These are phyloP conservation scores for Odonthalia washingtoniensis DNA, from an alignment of 31 red algal species.

Conservation along the genomic window DNA sequence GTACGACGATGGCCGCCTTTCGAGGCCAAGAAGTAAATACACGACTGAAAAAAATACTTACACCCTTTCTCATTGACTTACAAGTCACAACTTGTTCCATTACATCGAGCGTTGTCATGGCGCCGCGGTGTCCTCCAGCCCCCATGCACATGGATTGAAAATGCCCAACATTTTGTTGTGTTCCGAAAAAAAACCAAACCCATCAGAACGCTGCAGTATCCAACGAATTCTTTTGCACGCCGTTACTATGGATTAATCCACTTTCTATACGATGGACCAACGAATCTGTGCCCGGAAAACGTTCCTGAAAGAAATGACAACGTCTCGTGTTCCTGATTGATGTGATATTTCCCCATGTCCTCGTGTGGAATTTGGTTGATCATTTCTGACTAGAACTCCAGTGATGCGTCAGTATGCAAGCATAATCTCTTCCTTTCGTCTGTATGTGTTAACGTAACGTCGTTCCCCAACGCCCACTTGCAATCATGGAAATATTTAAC, in stretches of 20 bases:
- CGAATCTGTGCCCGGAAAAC: constrained; percentile 7
- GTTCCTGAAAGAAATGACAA: constrained; percentile 33
- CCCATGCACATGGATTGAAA: no score
- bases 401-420: constrained; percentile 44
- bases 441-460: constrained; percentile 13
- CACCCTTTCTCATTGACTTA: no score
- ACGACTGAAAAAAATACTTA: no score
- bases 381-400: not conserved
- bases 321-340: not conserved
- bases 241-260: not conserved
- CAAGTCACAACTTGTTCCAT: no score
- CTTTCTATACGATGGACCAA: constrained; percentile 35
- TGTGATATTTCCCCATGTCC: not conserved
- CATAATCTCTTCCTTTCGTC: constrained; percentile 5
- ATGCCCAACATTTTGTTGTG: no score
- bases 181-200: no score
- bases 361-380: constrained; percentile 3
- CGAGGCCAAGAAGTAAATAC: no score
- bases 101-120: no score
- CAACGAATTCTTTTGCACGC: constrained; percentile 13
- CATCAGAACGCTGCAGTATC: no score
- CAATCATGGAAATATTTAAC: not conserved
- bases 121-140: no score
- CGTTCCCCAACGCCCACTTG: constrained; percentile 8
- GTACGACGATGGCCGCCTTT: no score